These are phyloP conservation scores for Moniliophthora roreri DNA, from an alignment of 1,284 basidiomycete genomes.

Conservation along the genomic window DNA sequence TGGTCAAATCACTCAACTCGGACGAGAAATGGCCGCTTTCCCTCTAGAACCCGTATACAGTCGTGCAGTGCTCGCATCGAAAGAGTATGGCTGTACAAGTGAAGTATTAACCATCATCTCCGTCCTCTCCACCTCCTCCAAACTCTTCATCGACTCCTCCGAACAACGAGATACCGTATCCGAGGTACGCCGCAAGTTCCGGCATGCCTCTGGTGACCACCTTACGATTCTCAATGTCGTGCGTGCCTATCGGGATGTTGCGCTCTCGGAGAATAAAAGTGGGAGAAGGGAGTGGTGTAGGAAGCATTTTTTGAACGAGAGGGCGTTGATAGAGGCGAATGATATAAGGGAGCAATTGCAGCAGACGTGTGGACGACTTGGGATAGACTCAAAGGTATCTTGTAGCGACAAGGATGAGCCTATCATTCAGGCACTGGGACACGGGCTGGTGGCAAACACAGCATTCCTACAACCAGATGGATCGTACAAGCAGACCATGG, in stretches of 20 bases:
- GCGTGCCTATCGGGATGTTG: slow-evolving; percentile 73
- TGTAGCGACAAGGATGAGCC: slow-evolving; percentile 58
- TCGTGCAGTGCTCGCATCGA: slow-evolving; percentile 74
- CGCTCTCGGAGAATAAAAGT: slow-evolving; percentile 41
- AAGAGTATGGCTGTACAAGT: slow-evolving; percentile 63
- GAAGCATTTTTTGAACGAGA: slow-evolving; percentile 82
- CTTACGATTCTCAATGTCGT: slow-evolving; percentile 86
- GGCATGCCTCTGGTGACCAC: slow-evolving; percentile 87
- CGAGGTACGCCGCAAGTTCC: slow-evolving; percentile 75
- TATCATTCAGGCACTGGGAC: slow-evolving; percentile 66
- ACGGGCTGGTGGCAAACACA: slow-evolving; percentile 79
- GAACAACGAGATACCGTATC: slow-evolving; percentile 72
- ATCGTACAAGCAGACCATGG: slow-evolving; percentile 82
- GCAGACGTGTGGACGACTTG: slow-evolving; percentile 60
- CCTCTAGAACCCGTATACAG: slow-evolving; percentile 86
- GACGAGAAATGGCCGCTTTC: slow-evolving; percentile 78
- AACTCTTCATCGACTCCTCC: slow-evolving; percentile 71
- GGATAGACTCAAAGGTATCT: slow-evolving; percentile 59
- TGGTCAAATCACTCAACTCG: slow-evolving; percentile 66
- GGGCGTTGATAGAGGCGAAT: slow-evolving; percentile 80
- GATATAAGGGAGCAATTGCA: slow-evolving; percentile 84
- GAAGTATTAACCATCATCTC: slow-evolving; percentile 83
- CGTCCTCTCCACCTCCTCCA: slow-evolving; percentile 73
- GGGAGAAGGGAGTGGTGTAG: slow-evolving; percentile 77
- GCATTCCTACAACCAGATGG: slow-evolving; percentile 84